Evolutionary conservation across 176 grass and related monocot genomes (phyloP), one percentile per base, ranked within the genome.

Genomic region (Carex kokanica): DNA sequence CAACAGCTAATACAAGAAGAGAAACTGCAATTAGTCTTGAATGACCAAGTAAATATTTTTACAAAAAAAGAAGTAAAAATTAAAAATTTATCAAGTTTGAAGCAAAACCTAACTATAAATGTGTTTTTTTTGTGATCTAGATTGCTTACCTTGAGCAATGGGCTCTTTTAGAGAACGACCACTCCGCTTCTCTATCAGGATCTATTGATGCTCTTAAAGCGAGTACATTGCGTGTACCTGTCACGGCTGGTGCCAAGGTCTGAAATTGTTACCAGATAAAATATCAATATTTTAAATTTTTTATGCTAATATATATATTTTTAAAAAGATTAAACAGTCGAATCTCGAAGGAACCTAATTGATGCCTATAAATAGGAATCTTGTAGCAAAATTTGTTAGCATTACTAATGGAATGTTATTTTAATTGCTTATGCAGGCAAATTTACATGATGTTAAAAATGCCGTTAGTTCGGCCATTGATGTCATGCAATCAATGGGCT

Each of bases 401-500:
- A 61, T 90, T 64, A 49, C 68, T 83, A 34, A 78, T 67, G 73
- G 83, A 81, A 4, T 75, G 53, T 23, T 84, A 16, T 43, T 64
- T 23, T 84, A 16, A 34, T 64, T 54, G 29, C 60, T 34, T 84
- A 15, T 88, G 73, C 85, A 99, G 97, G 91, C 67, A n/a, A 85
- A 95, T 88, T 34, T 85, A 89, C 62, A 93, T 89, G 78, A 83
- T 87, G 84, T 93, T 73, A 99, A 88, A 81, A 99, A 93, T 89
- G 93, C 91, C 71, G 60, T 99, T 85, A 92, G 83, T 85, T 99
- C 97, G 66, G 88, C 89, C 49, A 83, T 99, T 85, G 91, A 99
- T 88, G 85, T 90, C 77, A 99, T 99, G 97, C 91, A 99, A 86
- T 85, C 85, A 71, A 89, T 99, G 91, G 88, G 89, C 54, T 92